Base-by-base conservation (phyloP, 805 yeast species). In the Ogataea pilisensis region DNA sequence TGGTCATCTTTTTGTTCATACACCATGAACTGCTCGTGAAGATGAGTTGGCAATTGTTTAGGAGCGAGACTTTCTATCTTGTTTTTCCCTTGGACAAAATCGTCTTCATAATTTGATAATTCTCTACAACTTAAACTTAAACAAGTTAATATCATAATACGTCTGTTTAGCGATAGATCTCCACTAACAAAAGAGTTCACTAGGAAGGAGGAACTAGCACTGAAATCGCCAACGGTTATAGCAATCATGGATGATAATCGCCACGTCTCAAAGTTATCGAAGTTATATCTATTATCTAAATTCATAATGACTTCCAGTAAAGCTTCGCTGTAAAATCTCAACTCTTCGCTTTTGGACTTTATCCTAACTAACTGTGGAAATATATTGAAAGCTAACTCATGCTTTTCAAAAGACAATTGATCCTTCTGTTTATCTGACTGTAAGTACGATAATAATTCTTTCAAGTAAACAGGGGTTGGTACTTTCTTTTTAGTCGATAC, bases 151-250 rank as follows among this genome's bases (percentile, higher is more conserved):
- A 90, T 68, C 22, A 76, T 64, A 63, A 90, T 69, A 35, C 98
- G 63, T 44, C 82, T 90, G 45, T 85, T 93, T 16, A 93, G 58
- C 0, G 95, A 87, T 46, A 83, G 78, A 54, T 91, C 99, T 0
- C 90, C 89, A 0, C 73, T 68, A 27, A 77, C 65, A 14, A 89
- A 64, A 14, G 81, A 58, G 21, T 66, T 55, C 31, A 75, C 60
- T 0, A 80, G 55, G 21, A 71, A 68, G 1, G 64, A 54, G 0
- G 87, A 78, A 2, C 68, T 51, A 7, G 27, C 38, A 4, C 71
- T 66, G 32, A 56, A 58, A 35, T 69, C 69, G 0, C 80, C 66
- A 0, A 75, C 80, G 14, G 85, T 64, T 1, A 87, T 67, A 2
- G 93, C 78, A 6, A 82, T 75, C 56, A 89, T 52, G 12, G 82